A percentile compares a stretch with the other conserved stretches of the same genome.
Evolutionary conservation across 345 rosid genomes (phyloP).

Genomic region (Hypericum perforatum): DNA sequence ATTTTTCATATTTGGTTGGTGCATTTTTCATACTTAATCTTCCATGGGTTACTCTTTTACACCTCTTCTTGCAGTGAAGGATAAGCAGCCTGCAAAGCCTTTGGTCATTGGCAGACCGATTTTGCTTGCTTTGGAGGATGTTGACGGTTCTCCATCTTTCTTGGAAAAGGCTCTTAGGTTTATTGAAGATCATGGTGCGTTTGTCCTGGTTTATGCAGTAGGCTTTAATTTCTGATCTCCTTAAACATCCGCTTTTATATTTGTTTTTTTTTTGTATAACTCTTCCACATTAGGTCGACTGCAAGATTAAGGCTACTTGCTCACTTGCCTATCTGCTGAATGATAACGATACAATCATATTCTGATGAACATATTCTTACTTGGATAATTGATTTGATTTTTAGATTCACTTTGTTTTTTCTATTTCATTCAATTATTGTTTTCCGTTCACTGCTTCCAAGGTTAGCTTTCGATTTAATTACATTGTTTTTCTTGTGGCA

Average conservation of each 20-base stretch:
- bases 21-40: no score
- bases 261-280: background rate
- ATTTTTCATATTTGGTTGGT: no score
- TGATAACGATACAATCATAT: background rate
- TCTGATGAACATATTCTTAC: background rate
- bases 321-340: constrained; percentile 4
- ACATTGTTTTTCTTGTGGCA: no score
- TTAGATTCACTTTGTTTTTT: no score
- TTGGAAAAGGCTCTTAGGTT: constrained; percentile 92
- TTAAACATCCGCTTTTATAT: background rate
- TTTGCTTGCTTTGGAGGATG: constrained; percentile 92
- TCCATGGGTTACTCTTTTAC: no score
- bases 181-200: constrained; percentile 83
- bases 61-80: constrained; percentile 35
- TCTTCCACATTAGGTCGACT: background rate
- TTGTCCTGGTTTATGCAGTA: background rate
- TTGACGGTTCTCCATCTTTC: constrained; percentile 95
- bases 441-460: no score
- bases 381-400: no score
- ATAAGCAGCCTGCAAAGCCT: constrained; percentile 42
- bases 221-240: no score
- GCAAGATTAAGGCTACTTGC: background rate
- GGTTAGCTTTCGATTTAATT: no score
- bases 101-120: constrained; percentile 68
- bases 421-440: no score